Conservation (phyloP, 2,329 filamentous ascomycete genomes). For the Hypomyces perniciosus region DNA sequence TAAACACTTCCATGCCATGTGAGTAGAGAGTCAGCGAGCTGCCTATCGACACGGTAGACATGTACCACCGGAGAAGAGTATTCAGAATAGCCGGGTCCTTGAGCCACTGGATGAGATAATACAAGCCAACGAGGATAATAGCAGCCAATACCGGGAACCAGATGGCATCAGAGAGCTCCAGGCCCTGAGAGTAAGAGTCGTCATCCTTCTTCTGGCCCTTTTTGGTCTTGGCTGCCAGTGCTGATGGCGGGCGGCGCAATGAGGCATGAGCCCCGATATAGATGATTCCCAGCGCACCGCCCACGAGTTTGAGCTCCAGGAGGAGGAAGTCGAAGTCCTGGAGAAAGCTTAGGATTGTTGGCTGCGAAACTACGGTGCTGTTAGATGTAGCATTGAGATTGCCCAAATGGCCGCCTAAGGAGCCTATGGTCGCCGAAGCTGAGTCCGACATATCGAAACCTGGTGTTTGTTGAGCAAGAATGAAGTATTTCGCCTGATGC, state of each 20-base stretch:
- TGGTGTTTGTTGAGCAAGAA: too few relatives aligned
- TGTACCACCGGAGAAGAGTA: constrained; percentile 76
- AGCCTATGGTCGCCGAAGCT: constrained; percentile 17
- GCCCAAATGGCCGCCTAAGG: constrained; percentile 19
- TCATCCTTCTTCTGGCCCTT: constrained; percentile 42
- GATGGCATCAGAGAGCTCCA: constrained; percentile 69
- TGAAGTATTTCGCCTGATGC: too few relatives aligned
- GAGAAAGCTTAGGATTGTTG: constrained; percentile 24
- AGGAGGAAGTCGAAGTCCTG: constrained; percentile 36
- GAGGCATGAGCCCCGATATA: constrained; percentile 82
- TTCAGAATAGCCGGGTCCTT: constrained; percentile 76
- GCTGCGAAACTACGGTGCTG: constrained; percentile 15
- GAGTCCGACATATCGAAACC: constrained; percentile 14
- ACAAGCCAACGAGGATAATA: constrained; percentile 64
- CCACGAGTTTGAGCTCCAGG: constrained; percentile 43
- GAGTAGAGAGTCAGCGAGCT: constrained; percentile 67
- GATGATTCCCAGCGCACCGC: constrained; percentile 74
- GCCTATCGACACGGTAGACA: constrained; percentile 72
- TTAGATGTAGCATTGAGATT: constrained; percentile 25
- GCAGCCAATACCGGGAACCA: constrained; percentile 77
- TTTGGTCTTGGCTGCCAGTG: constrained; percentile 51
- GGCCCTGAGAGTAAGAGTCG: constrained; percentile 44
- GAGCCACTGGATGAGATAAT: constrained; percentile 85
- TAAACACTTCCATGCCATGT: constrained; percentile 60
- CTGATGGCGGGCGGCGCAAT: constrained; percentile 75